Conservation (phyloP, 1,284 basidiomycete species). For the Waitea zeae region DNA sequence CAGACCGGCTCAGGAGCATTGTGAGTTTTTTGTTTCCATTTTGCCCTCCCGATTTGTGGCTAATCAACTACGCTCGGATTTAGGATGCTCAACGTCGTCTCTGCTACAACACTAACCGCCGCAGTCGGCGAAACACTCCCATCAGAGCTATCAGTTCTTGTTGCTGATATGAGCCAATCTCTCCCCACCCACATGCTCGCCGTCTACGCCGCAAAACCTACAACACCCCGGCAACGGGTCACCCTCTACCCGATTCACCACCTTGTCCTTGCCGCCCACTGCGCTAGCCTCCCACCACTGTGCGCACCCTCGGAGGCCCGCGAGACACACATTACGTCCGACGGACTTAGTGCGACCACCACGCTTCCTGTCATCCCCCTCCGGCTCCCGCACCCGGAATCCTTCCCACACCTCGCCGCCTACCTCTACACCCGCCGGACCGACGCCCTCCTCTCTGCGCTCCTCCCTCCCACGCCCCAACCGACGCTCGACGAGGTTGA, state of each 20-base stretch:
- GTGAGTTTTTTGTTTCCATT: constrained; percentile 17
- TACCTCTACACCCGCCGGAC: constrained; percentile 31
- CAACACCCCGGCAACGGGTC: constrained; percentile 14
- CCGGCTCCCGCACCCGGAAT: constrained; percentile 26
- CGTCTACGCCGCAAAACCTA: constrained; percentile 18
- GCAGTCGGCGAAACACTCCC: constrained; percentile 12
- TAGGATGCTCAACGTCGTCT: background rate
- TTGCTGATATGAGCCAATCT: constrained; percentile 17
- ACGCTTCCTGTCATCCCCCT: too few relatives aligned
- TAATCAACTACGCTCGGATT: background rate
- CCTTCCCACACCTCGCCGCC: constrained; percentile 30
- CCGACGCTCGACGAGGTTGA: constrained; percentile 8
- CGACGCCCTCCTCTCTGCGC: constrained; percentile 21
- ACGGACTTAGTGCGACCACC: too few relatives aligned
- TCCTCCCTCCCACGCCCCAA: constrained; percentile 15
- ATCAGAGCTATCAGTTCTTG: constrained; percentile 10
- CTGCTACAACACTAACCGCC: constrained; percentile 14
- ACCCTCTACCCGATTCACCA: constrained; percentile 42
- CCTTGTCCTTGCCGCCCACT: constrained; percentile 35
- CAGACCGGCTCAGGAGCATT: too few relatives aligned
- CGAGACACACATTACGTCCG: too few relatives aligned
- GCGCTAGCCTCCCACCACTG: constrained; percentile 28
- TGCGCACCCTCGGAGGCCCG: constrained; percentile 8
- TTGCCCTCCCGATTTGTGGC: constrained; percentile 6
- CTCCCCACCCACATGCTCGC: constrained; percentile 41